phyloP scores from a whole-genome alignment of 768 basidiomycete species.

The Scleroderma citrinum region DNA sequence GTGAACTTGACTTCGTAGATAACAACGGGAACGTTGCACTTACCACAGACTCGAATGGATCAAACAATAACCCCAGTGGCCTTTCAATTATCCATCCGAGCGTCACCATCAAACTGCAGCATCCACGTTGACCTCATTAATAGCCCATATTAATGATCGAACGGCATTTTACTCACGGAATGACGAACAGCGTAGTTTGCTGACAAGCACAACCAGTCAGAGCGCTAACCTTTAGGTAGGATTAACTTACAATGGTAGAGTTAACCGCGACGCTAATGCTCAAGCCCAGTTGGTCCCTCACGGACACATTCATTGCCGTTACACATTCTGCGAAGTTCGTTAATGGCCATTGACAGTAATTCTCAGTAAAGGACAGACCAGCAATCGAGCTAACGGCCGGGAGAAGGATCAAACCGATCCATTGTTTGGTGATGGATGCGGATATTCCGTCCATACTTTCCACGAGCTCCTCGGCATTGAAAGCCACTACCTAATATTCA shows the following conservation, averaged over 20 bases:
- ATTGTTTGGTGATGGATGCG: slow-evolving; percentile 70
- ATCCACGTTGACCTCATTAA: background rate
- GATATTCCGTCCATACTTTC: slow-evolving; percentile 80
- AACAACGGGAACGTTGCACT: slow-evolving; percentile 12
- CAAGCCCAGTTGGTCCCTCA: slow-evolving; percentile 75
- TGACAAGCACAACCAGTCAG: slow-evolving; percentile 20
- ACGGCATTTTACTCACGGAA: slow-evolving; percentile 50
- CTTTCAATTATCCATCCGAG: slow-evolving; percentile 82
- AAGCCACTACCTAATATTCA: slow-evolving; percentile 39
- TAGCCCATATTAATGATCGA: background rate
- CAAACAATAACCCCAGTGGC: slow-evolving; percentile 76
- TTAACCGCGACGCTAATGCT: slow-evolving; percentile 83
- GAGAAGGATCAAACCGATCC: slow-evolving; percentile 83
- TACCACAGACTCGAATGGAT: slow-evolving; percentile 81
- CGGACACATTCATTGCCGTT: slow-evolving; percentile 85
- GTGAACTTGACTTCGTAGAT: slow-evolving; percentile 9
- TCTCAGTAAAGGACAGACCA: slow-evolving; percentile 34
- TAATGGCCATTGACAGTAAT: background rate
- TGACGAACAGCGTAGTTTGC: slow-evolving; percentile 83
- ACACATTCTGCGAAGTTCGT: slow-evolving; percentile 57
- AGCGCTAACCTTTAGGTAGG: background rate
- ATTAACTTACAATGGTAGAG: slow-evolving; percentile 57
- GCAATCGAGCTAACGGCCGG: slow-evolving; percentile 80
- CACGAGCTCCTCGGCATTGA: slow-evolving; percentile 72
- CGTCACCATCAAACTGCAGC: slow-evolving; percentile 57